These are phyloP conservation scores for Coleophoma crateriformis DNA, from an alignment of 2,329 filamentous ascomycete species.

Conservation along the genomic window DNA sequence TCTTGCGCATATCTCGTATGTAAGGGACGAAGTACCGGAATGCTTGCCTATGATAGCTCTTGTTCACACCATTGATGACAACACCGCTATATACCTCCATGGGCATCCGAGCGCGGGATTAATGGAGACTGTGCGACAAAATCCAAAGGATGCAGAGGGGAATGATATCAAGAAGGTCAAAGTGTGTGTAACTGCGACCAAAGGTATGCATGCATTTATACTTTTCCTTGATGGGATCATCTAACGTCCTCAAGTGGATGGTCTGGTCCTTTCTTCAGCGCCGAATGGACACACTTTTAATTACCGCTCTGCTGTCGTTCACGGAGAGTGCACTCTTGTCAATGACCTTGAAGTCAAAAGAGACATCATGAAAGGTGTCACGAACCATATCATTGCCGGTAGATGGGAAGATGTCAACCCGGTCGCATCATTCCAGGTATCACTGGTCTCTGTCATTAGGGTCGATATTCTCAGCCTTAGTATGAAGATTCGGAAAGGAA, in stretches of 20 bases:
- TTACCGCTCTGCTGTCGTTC: constrained; percentile 6
- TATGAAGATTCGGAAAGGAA: constrained; percentile 4
- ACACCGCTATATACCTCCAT: constrained; percentile 6
- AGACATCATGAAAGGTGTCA: constrained; percentile 6
- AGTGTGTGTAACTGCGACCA: constrained; percentile 5
- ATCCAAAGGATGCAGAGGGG: not conserved
- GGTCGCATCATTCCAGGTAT: constrained; percentile 6
- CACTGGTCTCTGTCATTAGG: constrained; percentile 3
- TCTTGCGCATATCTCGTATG: constrained; percentile 6
- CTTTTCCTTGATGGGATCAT: not conserved
- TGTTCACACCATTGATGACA: constrained; percentile 1
- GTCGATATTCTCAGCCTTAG: constrained; percentile 3
- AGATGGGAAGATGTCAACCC: constrained; percentile 9
- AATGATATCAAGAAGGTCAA: constrained; percentile 1
- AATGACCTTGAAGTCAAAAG: constrained; percentile 3
- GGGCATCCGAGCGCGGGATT: constrained; percentile 6
- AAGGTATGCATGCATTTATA: not conserved
- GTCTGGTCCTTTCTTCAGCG: constrained; percentile 5
- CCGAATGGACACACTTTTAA: constrained; percentile 10
- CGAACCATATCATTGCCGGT: constrained; percentile 7
- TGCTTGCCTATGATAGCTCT: constrained; percentile 7
- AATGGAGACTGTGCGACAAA: constrained; percentile 6
- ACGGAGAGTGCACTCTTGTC: constrained; percentile 5
- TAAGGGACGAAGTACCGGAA: constrained; percentile 5
- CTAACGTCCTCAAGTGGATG: constrained; percentile 5